A percentile compares a stretch with the other conserved stretches of the same genome.
phyloP scores from a whole-genome alignment of 2,329 filamentous ascomycete species.

The Exophiala xenobiotica region DNA sequence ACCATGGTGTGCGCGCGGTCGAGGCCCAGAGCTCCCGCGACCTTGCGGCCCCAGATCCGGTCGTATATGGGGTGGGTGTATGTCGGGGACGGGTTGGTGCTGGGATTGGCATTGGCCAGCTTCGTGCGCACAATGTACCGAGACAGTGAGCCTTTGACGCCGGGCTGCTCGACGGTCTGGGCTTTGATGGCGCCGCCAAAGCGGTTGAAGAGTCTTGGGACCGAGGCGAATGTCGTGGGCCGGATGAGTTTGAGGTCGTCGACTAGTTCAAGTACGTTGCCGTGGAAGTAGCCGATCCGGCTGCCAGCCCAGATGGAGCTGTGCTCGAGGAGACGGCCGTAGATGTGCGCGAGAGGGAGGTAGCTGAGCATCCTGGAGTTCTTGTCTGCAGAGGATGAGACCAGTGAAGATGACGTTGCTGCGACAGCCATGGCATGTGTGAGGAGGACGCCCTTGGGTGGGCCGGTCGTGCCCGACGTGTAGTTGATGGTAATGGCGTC shows the following conservation, averaged over 20 bases:
- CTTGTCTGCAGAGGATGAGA: slow-evolving; percentile 54
- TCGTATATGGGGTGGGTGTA: slow-evolving; percentile 53
- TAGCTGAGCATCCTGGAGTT: slow-evolving; percentile 78
- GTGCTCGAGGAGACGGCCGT: slow-evolving; percentile 81
- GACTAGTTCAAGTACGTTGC: slow-evolving; percentile 75
- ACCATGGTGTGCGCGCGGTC: slow-evolving; percentile 72
- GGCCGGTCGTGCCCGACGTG: slow-evolving; percentile 64
- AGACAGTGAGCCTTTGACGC: slow-evolving; percentile 77
- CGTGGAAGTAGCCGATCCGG: slow-evolving; percentile 88
- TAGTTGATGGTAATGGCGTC: slow-evolving; percentile 77
- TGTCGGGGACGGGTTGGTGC: slow-evolving; percentile 65
- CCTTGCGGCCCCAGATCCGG: slow-evolving; percentile 87
- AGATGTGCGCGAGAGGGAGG: slow-evolving; percentile 91
- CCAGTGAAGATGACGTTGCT: slow-evolving; percentile 57
- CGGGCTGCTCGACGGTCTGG: slow-evolving; percentile 73
- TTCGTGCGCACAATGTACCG: slow-evolving; percentile 78
- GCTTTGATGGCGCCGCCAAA: slow-evolving; percentile 81
- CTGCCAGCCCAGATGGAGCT: slow-evolving; percentile 68
- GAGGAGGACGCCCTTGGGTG: slow-evolving; percentile 65
- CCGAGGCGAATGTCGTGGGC: slow-evolving; percentile 80
- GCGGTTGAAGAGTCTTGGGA: slow-evolving; percentile 87
- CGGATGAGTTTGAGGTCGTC: slow-evolving; percentile 87
- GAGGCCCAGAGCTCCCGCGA: slow-evolving; percentile 77
- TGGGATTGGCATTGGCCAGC: slow-evolving; percentile 56
- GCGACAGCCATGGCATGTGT: slow-evolving; percentile 80